Evolutionary conservation across 768 basidiomycete species (phyloP).

Genomic region (Suillus alpinus): DNA sequence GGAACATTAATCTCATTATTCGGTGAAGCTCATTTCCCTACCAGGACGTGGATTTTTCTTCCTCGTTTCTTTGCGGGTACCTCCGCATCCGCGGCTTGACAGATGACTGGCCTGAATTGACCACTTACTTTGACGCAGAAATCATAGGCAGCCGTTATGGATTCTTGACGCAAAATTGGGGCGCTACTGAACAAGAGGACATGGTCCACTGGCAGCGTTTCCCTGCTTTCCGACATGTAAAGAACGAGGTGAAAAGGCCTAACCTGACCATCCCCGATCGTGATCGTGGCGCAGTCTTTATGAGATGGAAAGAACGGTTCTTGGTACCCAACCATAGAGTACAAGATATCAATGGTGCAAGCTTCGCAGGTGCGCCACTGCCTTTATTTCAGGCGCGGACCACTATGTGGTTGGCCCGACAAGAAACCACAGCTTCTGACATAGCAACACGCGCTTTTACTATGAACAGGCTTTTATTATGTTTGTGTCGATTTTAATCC

Average conservation of each 20-base stretch:
- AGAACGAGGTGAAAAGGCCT: constrained; percentile 74
- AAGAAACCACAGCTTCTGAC: constrained; percentile 14
- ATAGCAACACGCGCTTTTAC: constrained; percentile 7
- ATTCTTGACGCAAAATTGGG: constrained; percentile 88
- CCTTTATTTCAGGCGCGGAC: constrained; percentile 4
- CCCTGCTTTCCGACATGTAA: constrained; percentile 83
- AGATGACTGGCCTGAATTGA: constrained; percentile 92
- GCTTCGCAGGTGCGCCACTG: constrained; percentile 76
- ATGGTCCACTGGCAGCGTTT: constrained; percentile 94
- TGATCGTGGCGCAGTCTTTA: constrained; percentile 82
- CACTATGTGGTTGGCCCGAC: constrained; percentile 1
- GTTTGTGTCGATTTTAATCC: constrained; percentile 93
- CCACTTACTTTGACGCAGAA: constrained; percentile 96
- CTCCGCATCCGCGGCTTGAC: constrained; percentile 91
- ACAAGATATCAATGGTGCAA: constrained; percentile 91
- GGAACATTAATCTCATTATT: constrained; percentile 5
- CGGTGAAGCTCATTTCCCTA: constrained; percentile 1
- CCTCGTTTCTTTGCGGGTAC: constrained; percentile 87
- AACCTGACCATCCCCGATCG: constrained; percentile 74
- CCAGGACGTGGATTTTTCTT: constrained; percentile 86
- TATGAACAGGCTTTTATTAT: constrained; percentile 79
- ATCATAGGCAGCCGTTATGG: constrained; percentile 91
- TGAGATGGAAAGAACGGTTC: constrained; percentile 97
- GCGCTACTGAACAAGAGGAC: constrained; percentile 88
- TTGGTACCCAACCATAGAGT: constrained; percentile 93